These are phyloP conservation scores for Penicillium pancosmium DNA, from an alignment of 495 filamentous ascomycete genomes.

Conservation along the genomic window DNA sequence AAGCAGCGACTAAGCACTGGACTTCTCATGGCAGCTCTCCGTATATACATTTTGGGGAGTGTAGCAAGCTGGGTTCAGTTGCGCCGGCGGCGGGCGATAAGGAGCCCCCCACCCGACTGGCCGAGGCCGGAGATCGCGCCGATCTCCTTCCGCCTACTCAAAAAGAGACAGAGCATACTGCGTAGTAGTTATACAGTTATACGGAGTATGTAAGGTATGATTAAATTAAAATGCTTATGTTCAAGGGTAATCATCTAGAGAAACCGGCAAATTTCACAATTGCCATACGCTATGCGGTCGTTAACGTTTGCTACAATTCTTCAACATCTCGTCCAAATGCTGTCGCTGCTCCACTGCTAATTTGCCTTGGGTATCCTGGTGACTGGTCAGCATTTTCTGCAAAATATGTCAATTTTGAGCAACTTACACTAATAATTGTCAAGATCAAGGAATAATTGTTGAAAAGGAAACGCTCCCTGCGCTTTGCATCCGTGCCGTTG, in stretches of 20 bases:
- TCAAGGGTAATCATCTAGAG: slow-evolving; percentile 7
- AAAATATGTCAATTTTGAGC: background rate
- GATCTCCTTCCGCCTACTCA: slow-evolving; percentile 8
- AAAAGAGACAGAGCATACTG: too few species aligned
- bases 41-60: slow-evolving; percentile 18
- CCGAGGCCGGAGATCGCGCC: slow-evolving; percentile 9
- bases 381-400: slow-evolving; percentile 24
- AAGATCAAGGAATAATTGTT: slow-evolving; percentile 93
- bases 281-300: slow-evolving; percentile 17
- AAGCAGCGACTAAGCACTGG: slow-evolving; percentile 37
- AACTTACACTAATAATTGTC: slow-evolving; percentile 78
- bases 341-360: slow-evolving; percentile 72
- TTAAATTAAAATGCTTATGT: slow-evolving; percentile 9
- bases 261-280: slow-evolving; percentile 14
- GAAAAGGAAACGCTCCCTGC: slow-evolving; percentile 82
- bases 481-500: slow-evolving; percentile 71
- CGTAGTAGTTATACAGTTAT: too few species aligned
- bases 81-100: slow-evolving; percentile 12
- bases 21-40: slow-evolving; percentile 18
- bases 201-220: background rate
- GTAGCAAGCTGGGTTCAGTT: slow-evolving; percentile 10
- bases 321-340: slow-evolving; percentile 52
- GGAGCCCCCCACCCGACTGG: slow-evolving; percentile 6
- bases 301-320: slow-evolving; percentile 42
- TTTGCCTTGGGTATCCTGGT: slow-evolving; percentile 72